Percentiles rank a stretch among this genome's conserved stretches.
Evolutionary conservation across 305 asterid genomes (phyloP).

Genomic region (Fraxinus paxiana): DNA sequence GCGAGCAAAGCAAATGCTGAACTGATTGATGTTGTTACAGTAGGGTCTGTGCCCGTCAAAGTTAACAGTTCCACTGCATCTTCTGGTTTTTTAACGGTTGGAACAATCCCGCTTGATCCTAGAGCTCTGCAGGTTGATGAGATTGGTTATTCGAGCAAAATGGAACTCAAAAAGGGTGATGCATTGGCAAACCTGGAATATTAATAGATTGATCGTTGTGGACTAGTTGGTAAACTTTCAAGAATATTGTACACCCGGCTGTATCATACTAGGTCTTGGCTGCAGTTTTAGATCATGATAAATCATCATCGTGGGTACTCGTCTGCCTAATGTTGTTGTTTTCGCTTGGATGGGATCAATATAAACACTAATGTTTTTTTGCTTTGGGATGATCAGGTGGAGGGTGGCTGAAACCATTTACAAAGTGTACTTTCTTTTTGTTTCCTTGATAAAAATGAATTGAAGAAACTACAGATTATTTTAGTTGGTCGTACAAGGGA

Average conservation of each 20-base stretch:
- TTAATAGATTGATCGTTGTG: constrained; percentile 13
- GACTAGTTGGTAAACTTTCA: constrained; percentile 16
- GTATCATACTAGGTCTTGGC: constrained; percentile 1
- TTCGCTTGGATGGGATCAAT: constrained; percentile 23
- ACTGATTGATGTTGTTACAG: constrained; percentile 49
- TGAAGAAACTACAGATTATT: not conserved
- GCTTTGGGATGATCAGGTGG: constrained; percentile 19
- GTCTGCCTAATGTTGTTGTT: constrained; percentile 16
- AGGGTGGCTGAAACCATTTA: constrained; percentile 22
- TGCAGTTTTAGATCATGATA: not conserved
- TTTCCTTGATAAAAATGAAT: not conserved
- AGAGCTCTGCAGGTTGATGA: constrained; percentile 43
- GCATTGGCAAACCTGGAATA: constrained; percentile 13
- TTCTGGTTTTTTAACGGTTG: constrained; percentile 61
- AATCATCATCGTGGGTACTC: not conserved
- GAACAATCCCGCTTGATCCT: constrained; percentile 71
- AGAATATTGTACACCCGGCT: constrained; percentile 11
- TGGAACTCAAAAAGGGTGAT: not conserved
- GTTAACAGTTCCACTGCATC: constrained; percentile 35
- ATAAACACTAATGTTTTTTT: constrained; percentile 19
- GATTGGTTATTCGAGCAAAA: constrained; percentile 5
- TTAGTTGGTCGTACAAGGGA: not conserved
- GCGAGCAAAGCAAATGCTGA: constrained; percentile 23
- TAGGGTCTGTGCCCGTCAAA: constrained; percentile 73
- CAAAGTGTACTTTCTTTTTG: not conserved